Base-by-base conservation (phyloP, 73 alveolate species). In the Tetrahymena borealis region DNA sequence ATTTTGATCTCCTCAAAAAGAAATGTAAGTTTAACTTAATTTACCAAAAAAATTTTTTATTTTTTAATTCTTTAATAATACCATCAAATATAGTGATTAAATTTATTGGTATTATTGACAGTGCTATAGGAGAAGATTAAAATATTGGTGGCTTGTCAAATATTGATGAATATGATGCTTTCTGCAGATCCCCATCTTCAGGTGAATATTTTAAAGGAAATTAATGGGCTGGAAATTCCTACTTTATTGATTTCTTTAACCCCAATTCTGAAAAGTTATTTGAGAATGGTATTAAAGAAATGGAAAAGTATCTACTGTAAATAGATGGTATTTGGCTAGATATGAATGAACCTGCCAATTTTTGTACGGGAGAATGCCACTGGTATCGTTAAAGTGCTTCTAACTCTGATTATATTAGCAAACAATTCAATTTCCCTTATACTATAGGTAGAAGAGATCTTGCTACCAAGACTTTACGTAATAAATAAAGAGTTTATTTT, bases 241-340 rank as follows among this genome's bases (percentile, higher is more conserved):
- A 92, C 40, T 98, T 96, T 90, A 98, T 98, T 78, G 99, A 98
- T 94, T 97, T 97, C 96, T 97, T 97, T 90, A 94, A 94, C 40
- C 97, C 98, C 31, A 96, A 95, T 91, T 96, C 99, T 9, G 95
- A 92, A 90, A 91, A 90, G 40, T 20, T 60, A 60, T 60, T 85
- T 15, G 43, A 90, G 13, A 33, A 38, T 39, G 94, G 94, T 40
- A 96, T 98, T 98, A 79, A 78, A 3, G 94, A 94, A 91, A 96
- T 96, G 94, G 91, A 97, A 78, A 90, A 94, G 32, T 92, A 91
- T 38, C 94, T 95, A 79, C 91, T 98, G 13, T 60, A 92, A 28
- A 98, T 97, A 91, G 99, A 96, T 94, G 99, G 99, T 18, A 92
- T 98, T 24, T 98, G 99, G 99, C 93, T 97, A 20, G 99, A 98